Percentiles rank a stretch among this genome's conserved stretches.
These are phyloP conservation scores for Artemisia tridentata DNA, from an alignment of 129 eudicot species.

Conservation along the genomic window DNA sequence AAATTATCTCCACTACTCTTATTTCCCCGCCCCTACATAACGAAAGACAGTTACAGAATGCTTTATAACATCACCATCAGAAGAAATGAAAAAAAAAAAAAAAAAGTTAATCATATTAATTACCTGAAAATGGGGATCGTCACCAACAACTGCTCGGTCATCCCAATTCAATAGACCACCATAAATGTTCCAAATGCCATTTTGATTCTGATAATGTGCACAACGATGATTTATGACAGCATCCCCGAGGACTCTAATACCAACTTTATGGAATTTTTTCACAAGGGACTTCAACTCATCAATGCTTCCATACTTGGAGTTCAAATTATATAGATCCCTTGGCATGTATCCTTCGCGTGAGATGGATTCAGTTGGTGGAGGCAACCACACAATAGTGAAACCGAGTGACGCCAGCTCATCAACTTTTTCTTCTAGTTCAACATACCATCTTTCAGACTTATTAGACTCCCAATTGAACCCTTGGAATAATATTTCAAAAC, in stretches of 20 bases:
- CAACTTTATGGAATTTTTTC: conserved; percentile 65
- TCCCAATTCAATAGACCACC: conserved; percentile 98
- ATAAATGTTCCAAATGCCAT: conserved; percentile 89
- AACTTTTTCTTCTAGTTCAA: conserved; percentile 67
- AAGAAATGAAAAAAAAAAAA: background rate
- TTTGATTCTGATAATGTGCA: conserved; percentile 68
- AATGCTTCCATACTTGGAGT: conserved; percentile 88
- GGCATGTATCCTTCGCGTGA: conserved; percentile 99
- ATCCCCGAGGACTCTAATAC: conserved; percentile 79
- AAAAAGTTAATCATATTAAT: background rate
- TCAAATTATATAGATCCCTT: conserved; percentile 72
- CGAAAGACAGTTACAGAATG: background rate
- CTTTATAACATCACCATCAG: conserved; percentile 1
- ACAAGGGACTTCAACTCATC: conserved; percentile 71
- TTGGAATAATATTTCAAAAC: conserved; percentile 78
- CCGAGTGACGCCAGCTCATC: conserved; percentile 74
- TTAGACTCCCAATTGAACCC: conserved; percentile 99
- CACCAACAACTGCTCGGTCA: conserved; percentile 94
- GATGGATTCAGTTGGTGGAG: conserved; percentile 97
- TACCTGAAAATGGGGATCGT: conserved; percentile 99
- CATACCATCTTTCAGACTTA: conserved; percentile 85
- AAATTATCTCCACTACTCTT: conserved; percentile 96
- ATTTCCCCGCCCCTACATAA: conserved; percentile 81
- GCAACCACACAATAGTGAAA: conserved; percentile 83
- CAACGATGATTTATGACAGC: conserved; percentile 93